Percentiles rank a stretch among this genome's conserved stretches.
Evolutionary conservation across 108 stramenopile genomes (phyloP).

Genomic region (Cylindrotheca fusiformis): DNA sequence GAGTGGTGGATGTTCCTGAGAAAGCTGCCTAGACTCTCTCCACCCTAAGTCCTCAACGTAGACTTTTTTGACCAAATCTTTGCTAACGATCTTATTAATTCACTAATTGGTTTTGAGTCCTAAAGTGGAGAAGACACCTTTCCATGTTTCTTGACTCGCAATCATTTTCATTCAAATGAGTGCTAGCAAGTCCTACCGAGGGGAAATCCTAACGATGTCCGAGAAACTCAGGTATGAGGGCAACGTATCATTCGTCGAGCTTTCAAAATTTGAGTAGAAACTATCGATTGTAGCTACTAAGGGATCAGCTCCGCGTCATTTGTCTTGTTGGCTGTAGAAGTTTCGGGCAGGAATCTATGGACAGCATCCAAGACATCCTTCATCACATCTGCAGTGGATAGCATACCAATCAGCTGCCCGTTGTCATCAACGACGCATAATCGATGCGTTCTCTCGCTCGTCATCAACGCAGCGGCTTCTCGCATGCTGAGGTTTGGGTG

Average conservation of each 20-base stretch:
- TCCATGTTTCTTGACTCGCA: no score
- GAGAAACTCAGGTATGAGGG: background rate
- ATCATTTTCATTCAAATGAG: background rate
- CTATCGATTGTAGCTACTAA: no score
- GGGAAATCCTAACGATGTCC: conserved; percentile 17
- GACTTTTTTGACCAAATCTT: no score
- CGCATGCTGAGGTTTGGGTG: conserved; percentile 10
- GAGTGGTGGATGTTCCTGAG: conserved; percentile 60
- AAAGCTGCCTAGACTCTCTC: no score
- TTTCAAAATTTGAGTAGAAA: no score
- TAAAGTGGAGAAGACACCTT: no score
- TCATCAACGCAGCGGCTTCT: conserved; percentile 31
- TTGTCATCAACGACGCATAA: conserved; percentile 31
- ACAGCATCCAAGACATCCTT: conserved; percentile 25
- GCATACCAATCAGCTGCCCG: conserved; percentile 26
- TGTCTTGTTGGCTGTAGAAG: background rate
- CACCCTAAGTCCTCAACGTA: no score
- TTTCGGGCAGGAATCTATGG: conserved; percentile 15
- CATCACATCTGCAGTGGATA: conserved; percentile 37
- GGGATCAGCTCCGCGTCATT: no score
- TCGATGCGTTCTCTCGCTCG: conserved; percentile 13
- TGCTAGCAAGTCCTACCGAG: background rate
- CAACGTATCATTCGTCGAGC: no score
- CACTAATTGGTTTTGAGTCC: no score
- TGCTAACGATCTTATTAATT: no score